A percentile compares a stretch with the other conserved stretches of the same genome.
Conservation (phyloP, 2,329 filamentous ascomycete species). For the Apiospora arundinis region DNA sequence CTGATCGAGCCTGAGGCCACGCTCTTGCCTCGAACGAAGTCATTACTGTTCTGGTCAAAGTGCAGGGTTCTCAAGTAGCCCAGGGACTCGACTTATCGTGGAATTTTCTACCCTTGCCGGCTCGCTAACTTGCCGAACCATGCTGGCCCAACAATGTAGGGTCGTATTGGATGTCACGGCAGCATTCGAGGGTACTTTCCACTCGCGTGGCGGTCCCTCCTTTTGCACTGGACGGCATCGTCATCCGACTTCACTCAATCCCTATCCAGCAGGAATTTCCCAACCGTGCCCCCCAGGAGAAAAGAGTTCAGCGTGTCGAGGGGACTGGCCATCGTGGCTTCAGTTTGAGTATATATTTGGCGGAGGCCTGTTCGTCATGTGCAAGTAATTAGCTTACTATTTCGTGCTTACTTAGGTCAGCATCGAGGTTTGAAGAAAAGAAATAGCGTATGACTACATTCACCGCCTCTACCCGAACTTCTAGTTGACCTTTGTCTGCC, state of each 20-base stretch:
- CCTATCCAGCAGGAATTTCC: neutral
- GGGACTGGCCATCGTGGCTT: neutral
- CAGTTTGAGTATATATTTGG: neutral
- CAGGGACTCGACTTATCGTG: neutral
- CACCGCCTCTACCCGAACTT: too few relatives aligned
- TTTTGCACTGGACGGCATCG: neutral
- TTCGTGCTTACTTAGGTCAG: too few relatives aligned
- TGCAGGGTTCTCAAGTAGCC: neutral
- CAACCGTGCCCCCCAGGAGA: too few relatives aligned
- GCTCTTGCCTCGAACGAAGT: neutral
- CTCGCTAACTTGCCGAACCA: conserved; percentile 4
- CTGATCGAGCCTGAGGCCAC: neutral
- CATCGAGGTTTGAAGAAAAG: too few relatives aligned
- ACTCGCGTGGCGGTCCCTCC: neutral
- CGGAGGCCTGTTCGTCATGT: too few relatives aligned
- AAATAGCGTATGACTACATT: too few relatives aligned
- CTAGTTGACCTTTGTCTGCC: too few relatives aligned
- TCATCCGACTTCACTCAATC: neutral
- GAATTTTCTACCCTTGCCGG: neutral
- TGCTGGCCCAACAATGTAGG: neutral
- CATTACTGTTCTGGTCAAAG: neutral
- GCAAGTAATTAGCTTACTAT: too few relatives aligned
- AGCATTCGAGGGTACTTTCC: neutral
- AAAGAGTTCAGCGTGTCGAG: too few relatives aligned
- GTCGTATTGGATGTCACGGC: conserved; percentile 7